Evolutionary conservation across 306 rosid species (phyloP).

Genomic region (Dryas octopetala): DNA sequence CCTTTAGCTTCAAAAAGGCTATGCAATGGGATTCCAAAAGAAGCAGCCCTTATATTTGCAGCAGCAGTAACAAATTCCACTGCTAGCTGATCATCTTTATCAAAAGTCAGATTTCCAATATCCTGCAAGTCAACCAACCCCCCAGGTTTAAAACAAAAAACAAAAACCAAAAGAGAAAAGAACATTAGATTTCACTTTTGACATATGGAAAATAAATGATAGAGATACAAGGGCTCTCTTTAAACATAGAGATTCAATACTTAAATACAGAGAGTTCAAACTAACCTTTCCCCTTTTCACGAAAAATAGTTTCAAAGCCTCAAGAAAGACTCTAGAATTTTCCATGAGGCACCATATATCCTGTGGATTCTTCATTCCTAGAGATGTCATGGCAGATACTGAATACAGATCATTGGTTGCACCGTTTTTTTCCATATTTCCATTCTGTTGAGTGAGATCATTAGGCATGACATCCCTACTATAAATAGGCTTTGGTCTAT

Average conservation of each 20-base stretch:
- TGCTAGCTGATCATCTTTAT: slow-evolving; percentile 97
- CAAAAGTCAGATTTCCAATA: slow-evolving; percentile 85
- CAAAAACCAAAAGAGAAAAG: background rate
- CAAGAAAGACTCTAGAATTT: slow-evolving; percentile 76
- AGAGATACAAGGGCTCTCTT: slow-evolving; percentile 20
- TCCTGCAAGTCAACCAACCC: slow-evolving; percentile 51
- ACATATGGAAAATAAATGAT: slow-evolving; percentile 5
- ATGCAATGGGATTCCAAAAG: slow-evolving; percentile 90
- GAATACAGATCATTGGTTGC: slow-evolving; percentile 44
- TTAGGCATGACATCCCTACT: slow-evolving; percentile 63
- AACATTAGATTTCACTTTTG: background rate
- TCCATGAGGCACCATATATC: slow-evolving; percentile 91
- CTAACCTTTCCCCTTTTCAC: slow-evolving; percentile 75
- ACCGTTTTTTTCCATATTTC: slow-evolving; percentile 47
- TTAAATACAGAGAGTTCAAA: slow-evolving; percentile 4
- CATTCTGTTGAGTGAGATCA: slow-evolving; percentile 65
- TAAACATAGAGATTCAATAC: background rate
- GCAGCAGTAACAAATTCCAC: slow-evolving; percentile 98
- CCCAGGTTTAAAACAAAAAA: slow-evolving; percentile 8
- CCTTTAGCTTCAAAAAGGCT: slow-evolving; percentile 99
- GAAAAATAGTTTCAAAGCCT: slow-evolving; percentile 77
- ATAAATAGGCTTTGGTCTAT: slow-evolving; percentile 81
- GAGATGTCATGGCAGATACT: slow-evolving; percentile 82
- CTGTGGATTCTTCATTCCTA: slow-evolving; percentile 97
- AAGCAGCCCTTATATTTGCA: slow-evolving; percentile 90